Evolutionary conservation across 495 filamentous ascomycete genomes (phyloP), one percentile per base, ranked within the genome.

Genomic region (Zalerion maritima): DNA sequence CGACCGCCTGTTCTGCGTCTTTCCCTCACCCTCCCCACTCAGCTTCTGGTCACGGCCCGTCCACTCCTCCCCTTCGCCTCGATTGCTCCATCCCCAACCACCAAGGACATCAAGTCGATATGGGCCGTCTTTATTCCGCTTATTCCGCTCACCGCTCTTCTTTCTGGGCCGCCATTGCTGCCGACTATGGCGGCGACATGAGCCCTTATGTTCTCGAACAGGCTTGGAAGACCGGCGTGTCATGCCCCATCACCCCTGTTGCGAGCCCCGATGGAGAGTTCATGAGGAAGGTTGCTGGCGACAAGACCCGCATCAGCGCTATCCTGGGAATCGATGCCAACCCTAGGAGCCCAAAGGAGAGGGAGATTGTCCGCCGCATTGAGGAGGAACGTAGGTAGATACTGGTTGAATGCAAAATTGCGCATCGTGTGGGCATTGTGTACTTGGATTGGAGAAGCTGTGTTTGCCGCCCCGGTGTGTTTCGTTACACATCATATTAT

Each of bases 111-210:
- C 54, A 55, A 5, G 57, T 86, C 40, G 76, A 86, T 50, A 70
- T 72, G 35, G 58, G 66, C 33, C 71, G 75, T 28, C 71, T 86
- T 7, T 67, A 65, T 20, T 60, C 67, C 24, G 64, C 83, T 27
- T 82, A 85, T 47, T 68, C 73, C 30, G 58, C 66, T 8, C 75
- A 81, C 41, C 69, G 77, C 18, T 55, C 64, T 19, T 67, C 68
- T 8, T 85, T 86, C 50, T 86, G 80, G 80, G 61, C 61, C 25
- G 62, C 62, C 22, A 66, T 86, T 20, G 78, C 80, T 13, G 51
- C 63, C 19, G 73, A 78, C 29, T 86, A 86, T 35, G 78, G 78
- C 28, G 41, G 51, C 3, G 67, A 69, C 22, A 61, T 74, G 3
- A 72, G 71, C 24, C 71, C 75, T 7, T 57, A 66, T 13, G 57